Evolutionary conservation across 2,329 filamentous ascomycete species (phyloP), one percentile per base, ranked within the genome.

Genomic region (Chaetomium sp.): DNA sequence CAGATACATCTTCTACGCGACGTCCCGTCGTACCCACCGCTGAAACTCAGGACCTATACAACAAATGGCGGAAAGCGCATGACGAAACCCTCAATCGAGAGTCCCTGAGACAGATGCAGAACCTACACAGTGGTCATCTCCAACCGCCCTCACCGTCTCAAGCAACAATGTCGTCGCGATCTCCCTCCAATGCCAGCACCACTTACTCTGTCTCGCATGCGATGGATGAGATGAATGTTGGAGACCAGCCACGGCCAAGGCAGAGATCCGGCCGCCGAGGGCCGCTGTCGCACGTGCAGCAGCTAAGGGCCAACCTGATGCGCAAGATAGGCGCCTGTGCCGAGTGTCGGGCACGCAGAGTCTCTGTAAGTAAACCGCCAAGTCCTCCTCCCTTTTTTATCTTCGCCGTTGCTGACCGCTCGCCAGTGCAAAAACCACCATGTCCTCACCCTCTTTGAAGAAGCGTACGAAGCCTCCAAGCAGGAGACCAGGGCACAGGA

Each of bases 321-420:
- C 71, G 72, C 25, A 68, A 69, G 59, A 23, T 71, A 10, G 57
- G 65, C 21, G 72, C 70, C 25, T 74, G 72, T 53, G 16, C 45
- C 0, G 65, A 63, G 0, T 74, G 72, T 63, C 64, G 62, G 6
- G 13, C 21, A 3, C 71, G 72, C 21, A 70, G 61, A 53, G 71
- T 74, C 10, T 53, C 49, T 35, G 72, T 72, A 51, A 53, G 70
- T 47, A 9, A 29, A 21, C 31, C 12, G 12, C 19, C 8, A 21
- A 16, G 4, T 6, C 9, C 10, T 42, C 10, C 5, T 1, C 29
- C 19, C 25, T 8, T 21, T 9, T 47, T n/a, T 35, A 21, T 21
- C 3, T 1, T 29, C 27, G 21, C 27, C 38, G 4, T 45, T 47
- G 21, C 67, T 67, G n/a, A 68, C 68, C 2, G n/a, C 10, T 12